phyloP scores from a whole-genome alignment of 768 basidiomycete species.

The Hericium rajendrae region DNA sequence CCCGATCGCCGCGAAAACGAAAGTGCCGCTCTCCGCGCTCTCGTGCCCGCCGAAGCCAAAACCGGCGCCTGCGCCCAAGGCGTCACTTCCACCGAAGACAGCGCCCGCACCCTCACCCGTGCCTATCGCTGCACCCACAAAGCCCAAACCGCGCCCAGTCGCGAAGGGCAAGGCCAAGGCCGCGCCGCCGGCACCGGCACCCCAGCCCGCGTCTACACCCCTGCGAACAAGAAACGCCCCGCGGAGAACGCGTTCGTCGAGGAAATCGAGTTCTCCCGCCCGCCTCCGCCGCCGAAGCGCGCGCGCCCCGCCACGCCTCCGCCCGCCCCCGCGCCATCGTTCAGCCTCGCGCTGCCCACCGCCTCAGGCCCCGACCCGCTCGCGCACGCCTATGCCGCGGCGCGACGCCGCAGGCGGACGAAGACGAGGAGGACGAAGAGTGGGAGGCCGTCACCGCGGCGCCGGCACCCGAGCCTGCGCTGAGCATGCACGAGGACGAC shows the following conservation, averaged over 20 bases:
- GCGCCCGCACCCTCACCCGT: constrained; percentile 11
- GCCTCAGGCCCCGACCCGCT: constrained; percentile 11
- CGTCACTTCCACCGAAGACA: constrained; percentile 1
- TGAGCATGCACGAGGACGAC: constrained; percentile 30
- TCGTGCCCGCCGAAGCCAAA: constrained; percentile 1
- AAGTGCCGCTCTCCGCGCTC: neutral
- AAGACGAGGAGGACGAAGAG: constrained; percentile 47
- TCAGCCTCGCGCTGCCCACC: constrained; percentile 31
- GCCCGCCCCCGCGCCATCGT: constrained; percentile 17
- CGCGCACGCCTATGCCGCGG: constrained; percentile 14
- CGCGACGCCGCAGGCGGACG: constrained; percentile 19
- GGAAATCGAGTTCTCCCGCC: constrained; percentile 38
- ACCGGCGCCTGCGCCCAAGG: neutral
- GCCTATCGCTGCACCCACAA: constrained; percentile 11
- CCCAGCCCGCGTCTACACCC: constrained; percentile 19
- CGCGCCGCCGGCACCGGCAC: neutral
- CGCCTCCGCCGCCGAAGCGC: constrained; percentile 31
- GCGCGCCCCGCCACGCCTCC: constrained; percentile 14
- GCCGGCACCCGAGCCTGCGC: constrained; percentile 12
- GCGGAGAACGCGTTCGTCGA: constrained; percentile 32
- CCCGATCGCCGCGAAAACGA: constrained; percentile 2
- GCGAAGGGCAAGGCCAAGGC: constrained; percentile 4
- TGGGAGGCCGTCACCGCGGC: constrained; percentile 24
- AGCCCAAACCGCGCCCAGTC: neutral
- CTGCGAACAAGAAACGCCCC: constrained; percentile 2